These are phyloP conservation scores for Corynascus novoguineensis DNA, from an alignment of 495 filamentous ascomycete species.

Conservation along the genomic window DNA sequence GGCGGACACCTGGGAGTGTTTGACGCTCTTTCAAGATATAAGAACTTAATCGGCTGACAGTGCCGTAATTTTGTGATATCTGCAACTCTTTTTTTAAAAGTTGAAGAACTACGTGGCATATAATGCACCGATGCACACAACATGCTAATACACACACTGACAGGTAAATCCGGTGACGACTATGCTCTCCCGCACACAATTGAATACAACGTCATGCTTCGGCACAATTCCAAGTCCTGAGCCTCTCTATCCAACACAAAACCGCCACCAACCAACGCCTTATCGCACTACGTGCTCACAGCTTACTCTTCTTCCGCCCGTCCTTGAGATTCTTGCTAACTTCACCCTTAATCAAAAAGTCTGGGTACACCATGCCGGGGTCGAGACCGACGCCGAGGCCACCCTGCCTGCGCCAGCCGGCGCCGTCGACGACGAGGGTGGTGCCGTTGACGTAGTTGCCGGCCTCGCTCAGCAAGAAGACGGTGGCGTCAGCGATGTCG, in stretches of 20 bases:
- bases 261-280: background rate
- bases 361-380: slow-evolving; percentile 40
- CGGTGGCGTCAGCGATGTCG: slow-evolving; percentile 89
- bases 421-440: slow-evolving; percentile 74
- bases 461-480: slow-evolving; percentile 77
- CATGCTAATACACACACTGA: no score
- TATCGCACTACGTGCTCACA: slow-evolving; percentile 21
- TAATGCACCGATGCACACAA: no score
- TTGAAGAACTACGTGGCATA: no score
- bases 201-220: no score
- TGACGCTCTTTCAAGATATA: background rate
- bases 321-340: slow-evolving; percentile 40
- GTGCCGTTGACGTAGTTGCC: slow-evolving; percentile 81
- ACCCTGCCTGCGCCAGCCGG: slow-evolving; percentile 56
- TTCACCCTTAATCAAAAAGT: slow-evolving; percentile 38
- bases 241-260: background rate
- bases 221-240: background rate
- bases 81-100: no score
- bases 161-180: no score
- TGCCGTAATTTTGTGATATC: no score
- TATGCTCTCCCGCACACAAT: no score
- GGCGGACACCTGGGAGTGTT: background rate
- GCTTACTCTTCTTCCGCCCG: slow-evolving; percentile 38
- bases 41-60: background rate
- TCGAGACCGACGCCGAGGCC: slow-evolving; percentile 42